Evolutionary conservation across 768 basidiomycete genomes (phyloP), one percentile per base, ranked within the genome.

Genomic region (Tricholoma furcatifolium): DNA sequence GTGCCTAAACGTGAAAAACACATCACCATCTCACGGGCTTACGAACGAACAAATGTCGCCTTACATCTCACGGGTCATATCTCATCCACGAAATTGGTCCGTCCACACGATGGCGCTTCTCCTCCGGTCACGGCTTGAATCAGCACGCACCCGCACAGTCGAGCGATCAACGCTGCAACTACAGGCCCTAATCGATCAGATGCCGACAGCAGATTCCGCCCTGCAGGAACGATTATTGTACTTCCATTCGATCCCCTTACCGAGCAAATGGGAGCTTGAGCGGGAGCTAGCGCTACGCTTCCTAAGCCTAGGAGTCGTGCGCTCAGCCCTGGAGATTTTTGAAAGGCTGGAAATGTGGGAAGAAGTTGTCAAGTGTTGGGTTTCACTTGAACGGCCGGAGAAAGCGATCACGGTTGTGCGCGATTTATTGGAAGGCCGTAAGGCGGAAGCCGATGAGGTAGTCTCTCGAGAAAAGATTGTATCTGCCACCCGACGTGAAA

Each of bases 271-370:
- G 97, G 91, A 91, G 62, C 80, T 98, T 76, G 92, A 98, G 65
- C 79, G 81, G 38, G 97, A 99, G 68, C 79, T 99, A 20, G 97
- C 93, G 1, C 68, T 78, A 59, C 82, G 92, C 48, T 94, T 88
- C 71, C 73, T 94, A 58, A 79, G 83, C 41, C 75, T 98, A 44
- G 97, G 97, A 14, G 93, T 96, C 51, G 77, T 90, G 54, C 86
- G 86, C 60, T 93, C 91, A 4, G 95, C 97, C 0, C 74, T 98
- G 44, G 95, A 90, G 67, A 95, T 98, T 50, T 98, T 93, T 64
- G 88, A 93, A 70, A 80, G 91, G 32, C 75, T 98, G 55, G 94
- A 98, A 72, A 93, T 98, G 93, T 99, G 95, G 95, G 97, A 97
- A 71, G 92, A 98, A 58, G 94, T 91, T 7, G 93, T 93, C 39